Evolutionary conservation across 1,139 yeast species (phyloP), one percentile per base, ranked within the genome.

Genomic region (Debaryomyces coudertii): DNA sequence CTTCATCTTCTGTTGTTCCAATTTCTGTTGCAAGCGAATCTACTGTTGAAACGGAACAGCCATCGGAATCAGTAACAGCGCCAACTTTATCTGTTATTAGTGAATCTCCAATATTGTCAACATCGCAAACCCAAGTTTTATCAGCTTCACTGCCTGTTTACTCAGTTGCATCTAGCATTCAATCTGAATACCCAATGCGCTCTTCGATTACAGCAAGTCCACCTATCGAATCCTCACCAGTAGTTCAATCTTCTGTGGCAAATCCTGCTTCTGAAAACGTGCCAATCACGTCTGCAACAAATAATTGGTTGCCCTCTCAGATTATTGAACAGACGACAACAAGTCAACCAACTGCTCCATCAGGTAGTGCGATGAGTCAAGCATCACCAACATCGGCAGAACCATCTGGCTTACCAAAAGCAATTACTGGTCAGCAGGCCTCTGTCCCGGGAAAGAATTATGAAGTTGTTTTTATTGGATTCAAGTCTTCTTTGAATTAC

Each of bases 401-500:
- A 43, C 73, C 85, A 1, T 70, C 85, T 4, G 78, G 83, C 7
- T 71, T 85, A 55, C 93, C 93, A 44, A 79, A 78, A 59, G 90
- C 87, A 2, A 85, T 86, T 53, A 77, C 85, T 2, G 83, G 84
- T 8, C 76, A 75, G 6, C 65, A 71, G 15, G 69, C 76, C 4
- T 56, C 70, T 7, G 54, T 58, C 16, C 85, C 85, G 28, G 79
- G 79, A 53, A 63, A 47, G 62, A 63, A 79, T 53, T 85, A 79
- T 61, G 69, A 76, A 34, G 60, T 83, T 45, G 78, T 87, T 43
- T 81, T 86, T 11, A 68, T 87, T 62, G 93, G 93, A n/a, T 86
- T 87, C 70, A 81, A 82, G 55, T 63, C 79, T 41, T 79, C 81
- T 11, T 77, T 85, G 67, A 85, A 85, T 61, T 87, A 85, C 63